Percentiles rank a stretch among this genome's conserved stretches.
Evolutionary conservation across 805 yeast species (phyloP).

Genomic region (Komagataella phaffii): DNA sequence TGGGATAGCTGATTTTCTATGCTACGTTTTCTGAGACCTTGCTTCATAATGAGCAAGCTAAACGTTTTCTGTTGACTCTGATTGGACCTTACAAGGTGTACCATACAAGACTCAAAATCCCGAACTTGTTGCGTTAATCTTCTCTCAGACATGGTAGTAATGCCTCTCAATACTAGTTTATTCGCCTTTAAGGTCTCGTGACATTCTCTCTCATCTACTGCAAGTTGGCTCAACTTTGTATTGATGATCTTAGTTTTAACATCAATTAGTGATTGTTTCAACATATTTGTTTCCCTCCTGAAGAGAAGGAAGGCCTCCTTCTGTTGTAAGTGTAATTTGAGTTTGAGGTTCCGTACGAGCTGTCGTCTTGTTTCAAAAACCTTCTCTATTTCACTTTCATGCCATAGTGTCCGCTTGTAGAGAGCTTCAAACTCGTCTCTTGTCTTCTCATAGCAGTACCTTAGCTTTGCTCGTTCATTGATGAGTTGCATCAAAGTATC

Average conservation of each 20-base stretch:
- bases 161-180: not conserved
- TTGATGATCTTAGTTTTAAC: not conserved
- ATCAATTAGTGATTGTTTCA: not conserved
- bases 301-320: not conserved
- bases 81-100: not conserved
- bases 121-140: not conserved
- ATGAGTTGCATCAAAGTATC: not conserved
- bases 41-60: not conserved
- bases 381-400: not conserved
- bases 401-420: constrained; percentile 11
- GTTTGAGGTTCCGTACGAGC: not conserved
- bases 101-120: not conserved
- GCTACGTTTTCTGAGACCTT: not conserved
- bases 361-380: not conserved
- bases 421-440: constrained; percentile 14
- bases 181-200: not conserved
- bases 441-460: constrained; percentile 11
- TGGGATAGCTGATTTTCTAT: not conserved
- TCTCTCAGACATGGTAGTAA: not conserved
- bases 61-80: not conserved
- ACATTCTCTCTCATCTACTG: not conserved
- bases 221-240: not conserved
- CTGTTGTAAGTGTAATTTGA: not conserved
- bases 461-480: constrained; percentile 7
- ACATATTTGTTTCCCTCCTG: not conserved